Conservation (phyloP, 2,329 filamentous ascomycete genomes). For the Fusarium setosum region DNA sequence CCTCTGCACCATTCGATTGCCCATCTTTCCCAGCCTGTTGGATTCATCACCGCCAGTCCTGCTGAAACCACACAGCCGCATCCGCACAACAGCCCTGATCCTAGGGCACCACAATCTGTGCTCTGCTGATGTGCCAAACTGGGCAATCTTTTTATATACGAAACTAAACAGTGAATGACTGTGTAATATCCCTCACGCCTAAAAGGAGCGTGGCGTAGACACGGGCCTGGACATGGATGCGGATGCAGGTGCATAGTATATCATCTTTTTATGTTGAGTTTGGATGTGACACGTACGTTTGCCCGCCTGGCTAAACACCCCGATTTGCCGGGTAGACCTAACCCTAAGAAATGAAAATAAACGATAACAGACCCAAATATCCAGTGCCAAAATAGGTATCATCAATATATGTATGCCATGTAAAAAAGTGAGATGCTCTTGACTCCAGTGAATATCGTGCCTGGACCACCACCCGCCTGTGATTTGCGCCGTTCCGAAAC, state of each 20-base stretch:
- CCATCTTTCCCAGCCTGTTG: neutral
- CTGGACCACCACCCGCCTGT: conserved; percentile 34
- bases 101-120: neutral
- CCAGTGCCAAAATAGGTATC: conserved; percentile 39
- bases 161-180: neutral
- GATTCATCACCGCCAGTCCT: neutral
- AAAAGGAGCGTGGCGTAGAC: neutral
- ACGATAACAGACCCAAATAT: conserved; percentile 22
- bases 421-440: conserved; percentile 34
- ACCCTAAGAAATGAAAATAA: conserved; percentile 10
- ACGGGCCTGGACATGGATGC: too few species aligned
- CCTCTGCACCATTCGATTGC: conserved; percentile 19
- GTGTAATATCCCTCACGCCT: neutral
- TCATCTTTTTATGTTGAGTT: conserved; percentile 21
- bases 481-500: conserved; percentile 35
- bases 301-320: conserved; percentile 2
- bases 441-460: conserved; percentile 36
- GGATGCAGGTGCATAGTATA: neutral
- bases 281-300: conserved; percentile 1
- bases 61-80: conserved; percentile 2
- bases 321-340: conserved; percentile 9
- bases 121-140: neutral
- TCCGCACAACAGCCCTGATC: neutral
- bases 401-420: conserved; percentile 37
- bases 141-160: neutral